Conservation (phyloP, 176 grass and related monocot genomes). For the Lolium multiflorum region DNA sequence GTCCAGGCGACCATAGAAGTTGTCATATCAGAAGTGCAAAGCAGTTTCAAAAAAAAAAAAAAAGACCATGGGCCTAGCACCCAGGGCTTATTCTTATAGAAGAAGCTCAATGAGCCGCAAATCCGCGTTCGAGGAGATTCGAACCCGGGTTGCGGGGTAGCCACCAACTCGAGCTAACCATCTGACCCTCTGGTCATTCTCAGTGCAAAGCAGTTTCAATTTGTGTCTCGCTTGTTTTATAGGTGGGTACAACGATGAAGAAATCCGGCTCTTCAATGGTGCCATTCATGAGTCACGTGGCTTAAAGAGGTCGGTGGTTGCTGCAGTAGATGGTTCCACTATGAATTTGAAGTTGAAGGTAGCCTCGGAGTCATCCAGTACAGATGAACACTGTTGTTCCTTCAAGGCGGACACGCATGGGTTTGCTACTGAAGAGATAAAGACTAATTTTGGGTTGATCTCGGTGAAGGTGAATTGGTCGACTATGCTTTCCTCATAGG, state of each 20-base stretch:
- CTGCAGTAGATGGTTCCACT: not conserved
- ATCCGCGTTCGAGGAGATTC: too few species aligned
- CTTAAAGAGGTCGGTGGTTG: conserved; percentile 25
- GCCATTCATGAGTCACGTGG: not conserved
- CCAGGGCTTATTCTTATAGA: too few species aligned
- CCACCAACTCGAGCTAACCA: too few species aligned
- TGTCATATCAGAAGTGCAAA: not conserved
- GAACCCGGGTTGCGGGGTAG: too few species aligned
- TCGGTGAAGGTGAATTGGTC: conserved; percentile 27
- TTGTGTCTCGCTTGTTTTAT: not conserved
- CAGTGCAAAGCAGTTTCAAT: not conserved
- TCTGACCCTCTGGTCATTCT: too few species aligned
- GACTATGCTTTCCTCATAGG: not conserved
- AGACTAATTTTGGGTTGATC: not conserved
- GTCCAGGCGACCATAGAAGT: conserved; percentile 22
- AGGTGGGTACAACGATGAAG: not conserved
- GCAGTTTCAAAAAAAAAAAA: not conserved
- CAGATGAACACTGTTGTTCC: not conserved
- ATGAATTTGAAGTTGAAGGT: conserved; percentile 34
- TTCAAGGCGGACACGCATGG: not conserved
- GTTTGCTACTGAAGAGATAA: not conserved
- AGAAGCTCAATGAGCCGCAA: too few species aligned
- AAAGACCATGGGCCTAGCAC: too few species aligned
- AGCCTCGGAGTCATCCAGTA: not conserved
- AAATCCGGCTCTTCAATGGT: conserved; percentile 30